A percentile compares a stretch with the other conserved stretches of the same genome.
These are phyloP conservation scores for Wickerhamiella sergipiensis DNA, from an alignment of 805 yeast genomes.

Conservation along the genomic window DNA sequence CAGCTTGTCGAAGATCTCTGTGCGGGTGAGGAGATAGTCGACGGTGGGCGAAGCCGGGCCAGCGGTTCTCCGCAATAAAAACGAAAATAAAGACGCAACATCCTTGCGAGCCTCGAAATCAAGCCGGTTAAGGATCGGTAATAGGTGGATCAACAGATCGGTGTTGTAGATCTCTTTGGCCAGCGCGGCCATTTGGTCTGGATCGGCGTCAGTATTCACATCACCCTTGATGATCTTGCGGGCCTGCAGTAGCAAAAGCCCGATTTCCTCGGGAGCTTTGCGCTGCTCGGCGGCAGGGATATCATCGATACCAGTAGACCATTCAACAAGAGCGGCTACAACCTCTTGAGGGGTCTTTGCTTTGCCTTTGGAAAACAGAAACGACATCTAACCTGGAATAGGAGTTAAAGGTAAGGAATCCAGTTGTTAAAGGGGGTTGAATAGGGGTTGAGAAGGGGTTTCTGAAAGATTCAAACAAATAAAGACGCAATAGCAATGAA, in stretches of 20 bases:
- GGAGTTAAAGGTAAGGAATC: no score
- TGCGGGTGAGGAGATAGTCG: conserved; percentile 59
- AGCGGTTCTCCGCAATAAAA: conserved; percentile 63
- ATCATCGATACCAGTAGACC: conserved; percentile 44
- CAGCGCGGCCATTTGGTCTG: conserved; percentile 60
- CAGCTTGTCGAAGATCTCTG: conserved; percentile 48
- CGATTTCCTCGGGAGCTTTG: conserved; percentile 24
- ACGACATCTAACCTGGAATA: conserved; percentile 53
- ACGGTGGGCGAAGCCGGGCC: conserved; percentile 45
- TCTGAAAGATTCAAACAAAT: no score
- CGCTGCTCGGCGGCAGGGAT: conserved; percentile 7
- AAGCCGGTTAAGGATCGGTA: conserved; percentile 45
- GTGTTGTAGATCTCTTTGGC: conserved; percentile 68
- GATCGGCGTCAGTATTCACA: conserved; percentile 30
- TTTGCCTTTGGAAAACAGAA: conserved; percentile 67
- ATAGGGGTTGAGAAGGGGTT: no score
- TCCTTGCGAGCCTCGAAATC: conserved; percentile 88
- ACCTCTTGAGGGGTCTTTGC: conserved; percentile 85
- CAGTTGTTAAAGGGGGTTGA: no score
- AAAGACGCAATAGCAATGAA: no score
- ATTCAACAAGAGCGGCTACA: conserved; percentile 62
- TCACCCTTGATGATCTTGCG: conserved; percentile 8
- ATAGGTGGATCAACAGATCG: conserved; percentile 51
- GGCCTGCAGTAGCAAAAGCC: conserved; percentile 10
- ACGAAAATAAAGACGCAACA: conserved; percentile 56